Percentiles rank a stretch among this genome's conserved stretches.
phyloP scores from a whole-genome alignment of 192 early-diverging fungal species.

The Rhizophlyctis rosea region DNA sequence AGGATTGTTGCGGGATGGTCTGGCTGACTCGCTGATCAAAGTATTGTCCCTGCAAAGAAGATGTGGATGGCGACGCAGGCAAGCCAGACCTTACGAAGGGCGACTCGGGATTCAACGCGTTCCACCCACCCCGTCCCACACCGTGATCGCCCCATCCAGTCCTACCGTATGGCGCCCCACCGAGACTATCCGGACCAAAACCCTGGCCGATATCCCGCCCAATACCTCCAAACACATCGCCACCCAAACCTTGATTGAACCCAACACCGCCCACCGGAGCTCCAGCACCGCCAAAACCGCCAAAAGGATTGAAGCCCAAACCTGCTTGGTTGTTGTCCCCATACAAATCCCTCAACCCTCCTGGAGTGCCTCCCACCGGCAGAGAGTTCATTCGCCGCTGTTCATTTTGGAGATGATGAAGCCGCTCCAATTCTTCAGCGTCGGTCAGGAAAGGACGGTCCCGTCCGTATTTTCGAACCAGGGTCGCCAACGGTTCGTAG shows the following conservation, averaged over 20 bases:
- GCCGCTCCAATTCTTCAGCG: slow-evolving; percentile 29
- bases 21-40: slow-evolving; percentile 16
- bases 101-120: slow-evolving; percentile 13
- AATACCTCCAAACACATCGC: slow-evolving; percentile 6
- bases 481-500: slow-evolving; percentile 75
- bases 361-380: not conserved
- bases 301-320: slow-evolving; percentile 19
- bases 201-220: slow-evolving; percentile 16
- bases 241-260: not conserved
- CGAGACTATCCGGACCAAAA: slow-evolving; percentile 11
- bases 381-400: slow-evolving; percentile 6
- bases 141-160: slow-evolving; percentile 16
- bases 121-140: slow-evolving; percentile 10
- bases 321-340: slow-evolving; percentile 5
- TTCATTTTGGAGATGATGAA: slow-evolving; percentile 3
- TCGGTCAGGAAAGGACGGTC: slow-evolving; percentile 69
- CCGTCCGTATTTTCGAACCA: slow-evolving; percentile 64
- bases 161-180: slow-evolving; percentile 1
- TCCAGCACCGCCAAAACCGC: slow-evolving; percentile 13
- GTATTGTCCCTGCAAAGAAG: slow-evolving; percentile 12
- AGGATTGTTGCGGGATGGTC: slow-evolving; percentile 3
- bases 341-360: slow-evolving; percentile 11
- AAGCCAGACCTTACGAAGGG: slow-evolving; percentile 7
- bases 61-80: slow-evolving; percentile 12
- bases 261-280: not conserved